Evolutionary conservation across 306 rosid species (phyloP).

Genomic region (Fragaria iinumae): DNA sequence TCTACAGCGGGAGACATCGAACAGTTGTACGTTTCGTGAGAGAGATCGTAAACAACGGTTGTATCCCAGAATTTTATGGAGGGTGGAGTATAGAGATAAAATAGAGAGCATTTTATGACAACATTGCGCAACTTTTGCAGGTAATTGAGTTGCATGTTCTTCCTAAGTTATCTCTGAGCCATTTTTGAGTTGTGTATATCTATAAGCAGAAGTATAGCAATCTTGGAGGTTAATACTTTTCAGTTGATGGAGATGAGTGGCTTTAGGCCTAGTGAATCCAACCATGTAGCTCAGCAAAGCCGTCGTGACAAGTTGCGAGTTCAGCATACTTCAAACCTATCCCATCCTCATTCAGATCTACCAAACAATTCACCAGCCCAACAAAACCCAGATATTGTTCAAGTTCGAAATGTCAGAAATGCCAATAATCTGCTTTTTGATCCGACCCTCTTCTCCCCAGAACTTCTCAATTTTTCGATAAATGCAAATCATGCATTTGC

Average conservation of each 20-base stretch:
- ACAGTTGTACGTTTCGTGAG: neutral
- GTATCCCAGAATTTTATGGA: neutral
- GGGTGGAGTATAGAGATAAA: neutral
- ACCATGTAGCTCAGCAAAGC: slow-evolving; percentile 81
- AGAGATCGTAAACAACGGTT: neutral
- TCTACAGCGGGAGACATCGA: neutral
- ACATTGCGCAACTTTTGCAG: neutral
- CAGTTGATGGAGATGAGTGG: slow-evolving; percentile 53
- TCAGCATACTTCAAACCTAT: slow-evolving; percentile 27
- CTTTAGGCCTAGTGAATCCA: slow-evolving; percentile 49
- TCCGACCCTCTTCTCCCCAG: slow-evolving; percentile 36
- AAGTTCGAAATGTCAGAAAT: slow-evolving; percentile 53
- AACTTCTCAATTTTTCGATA: slow-evolving; percentile 40
- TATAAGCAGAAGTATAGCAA: neutral
- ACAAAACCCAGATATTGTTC: slow-evolving; percentile 44
- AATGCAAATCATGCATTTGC: slow-evolving; percentile 28
- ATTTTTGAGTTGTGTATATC: neutral
- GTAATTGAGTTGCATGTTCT: neutral
- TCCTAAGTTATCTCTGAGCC: neutral
- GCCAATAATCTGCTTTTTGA: slow-evolving; percentile 53
- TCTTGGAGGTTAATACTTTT: neutral
- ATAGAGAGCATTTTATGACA: neutral
- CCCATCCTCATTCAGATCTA: slow-evolving; percentile 26
- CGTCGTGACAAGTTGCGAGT: slow-evolving; percentile 82
- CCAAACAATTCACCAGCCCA: slow-evolving; percentile 34